Evolutionary conservation across 1,284 basidiomycete species (phyloP).

Genomic region (Sanghuangporus baumii): DNA sequence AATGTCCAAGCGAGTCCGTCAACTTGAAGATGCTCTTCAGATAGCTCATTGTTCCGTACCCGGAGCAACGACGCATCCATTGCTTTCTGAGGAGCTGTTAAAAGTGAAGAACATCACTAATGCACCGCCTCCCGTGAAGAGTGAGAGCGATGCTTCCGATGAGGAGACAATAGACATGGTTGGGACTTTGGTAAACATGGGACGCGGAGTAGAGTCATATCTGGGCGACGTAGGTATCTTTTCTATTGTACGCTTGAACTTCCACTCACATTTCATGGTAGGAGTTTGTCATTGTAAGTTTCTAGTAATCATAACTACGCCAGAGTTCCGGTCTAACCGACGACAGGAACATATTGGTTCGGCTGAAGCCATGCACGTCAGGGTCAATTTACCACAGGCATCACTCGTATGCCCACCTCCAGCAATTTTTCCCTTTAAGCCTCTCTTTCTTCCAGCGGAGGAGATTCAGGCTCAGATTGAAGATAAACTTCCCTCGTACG

Average conservation of each 20-base stretch:
- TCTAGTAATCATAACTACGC: neutral
- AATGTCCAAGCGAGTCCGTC: constrained; percentile 19
- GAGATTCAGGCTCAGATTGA: constrained; percentile 1
- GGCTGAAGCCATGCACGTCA: neutral
- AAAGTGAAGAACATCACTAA: constrained; percentile 19
- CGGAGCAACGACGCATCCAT: constrained; percentile 20
- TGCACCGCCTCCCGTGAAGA: neutral
- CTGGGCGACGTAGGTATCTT: constrained; percentile 12
- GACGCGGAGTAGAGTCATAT: constrained; percentile 3
- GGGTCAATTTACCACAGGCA: neutral
- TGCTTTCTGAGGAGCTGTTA: constrained; percentile 23
- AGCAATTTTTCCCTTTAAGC: neutral
- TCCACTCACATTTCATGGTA: no score
- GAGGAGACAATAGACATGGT: constrained; percentile 1
- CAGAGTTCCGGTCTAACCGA: neutral
- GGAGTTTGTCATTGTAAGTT: no score
- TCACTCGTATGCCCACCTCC: neutral
- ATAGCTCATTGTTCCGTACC: constrained; percentile 11
- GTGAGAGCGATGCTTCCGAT: neutral
- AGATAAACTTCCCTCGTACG: constrained; percentile 9
- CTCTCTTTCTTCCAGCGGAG: neutral
- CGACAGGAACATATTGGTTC: neutral
- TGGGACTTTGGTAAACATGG: constrained; percentile 8
- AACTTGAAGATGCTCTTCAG: constrained; percentile 3
- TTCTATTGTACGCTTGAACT: no score